phyloP scores from a whole-genome alignment of 495 filamentous ascomycete genomes.

The Staphylotrichum tortipilum region DNA sequence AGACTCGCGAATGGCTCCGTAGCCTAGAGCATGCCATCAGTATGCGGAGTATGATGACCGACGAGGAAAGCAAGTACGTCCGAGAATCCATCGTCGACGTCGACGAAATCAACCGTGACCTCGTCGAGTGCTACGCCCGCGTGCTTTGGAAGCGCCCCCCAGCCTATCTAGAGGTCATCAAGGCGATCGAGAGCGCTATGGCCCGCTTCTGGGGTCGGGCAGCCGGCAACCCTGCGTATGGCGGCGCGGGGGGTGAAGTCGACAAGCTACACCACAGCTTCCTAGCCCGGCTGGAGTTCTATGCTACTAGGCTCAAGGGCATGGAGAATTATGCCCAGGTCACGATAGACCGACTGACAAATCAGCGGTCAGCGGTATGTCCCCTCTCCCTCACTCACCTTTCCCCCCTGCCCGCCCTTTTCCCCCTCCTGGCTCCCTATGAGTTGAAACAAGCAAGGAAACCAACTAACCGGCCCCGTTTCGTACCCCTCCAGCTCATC shows the following conservation, averaged over 20 bases:
- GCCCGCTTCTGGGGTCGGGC: constrained; percentile 28
- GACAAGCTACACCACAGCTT: constrained; percentile 37
- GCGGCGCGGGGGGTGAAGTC: constrained; percentile 19
- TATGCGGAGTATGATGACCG: constrained; percentile 46
- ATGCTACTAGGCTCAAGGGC: constrained; percentile 44
- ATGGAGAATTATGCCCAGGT: constrained; percentile 49
- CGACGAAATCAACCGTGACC: constrained; percentile 46
- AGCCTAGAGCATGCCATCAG: constrained; percentile 48
- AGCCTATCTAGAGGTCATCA: constrained; percentile 46
- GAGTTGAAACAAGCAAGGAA: neutral
- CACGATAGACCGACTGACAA: constrained; percentile 43
- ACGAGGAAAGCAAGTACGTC: constrained; percentile 35
- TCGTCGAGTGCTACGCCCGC: constrained; percentile 50
- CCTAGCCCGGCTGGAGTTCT: constrained; percentile 43
- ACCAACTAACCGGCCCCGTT: neutral
- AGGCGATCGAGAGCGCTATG: constrained; percentile 36
- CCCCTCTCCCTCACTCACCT: neutral
- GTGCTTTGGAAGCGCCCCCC: constrained; percentile 52
- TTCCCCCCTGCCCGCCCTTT: neutral
- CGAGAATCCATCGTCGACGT: constrained; percentile 43
- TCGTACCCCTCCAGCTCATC: constrained; percentile 29
- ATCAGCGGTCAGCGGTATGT: constrained; percentile 47
- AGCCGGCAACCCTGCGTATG: constrained; percentile 8
- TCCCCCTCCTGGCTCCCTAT: neutral
- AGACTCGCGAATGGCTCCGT: constrained; percentile 47